Evolutionary conservation across 2,329 filamentous ascomycete genomes (phyloP), one percentile per base, ranked within the genome.

Genomic region (Fusarium vanettenii): DNA sequence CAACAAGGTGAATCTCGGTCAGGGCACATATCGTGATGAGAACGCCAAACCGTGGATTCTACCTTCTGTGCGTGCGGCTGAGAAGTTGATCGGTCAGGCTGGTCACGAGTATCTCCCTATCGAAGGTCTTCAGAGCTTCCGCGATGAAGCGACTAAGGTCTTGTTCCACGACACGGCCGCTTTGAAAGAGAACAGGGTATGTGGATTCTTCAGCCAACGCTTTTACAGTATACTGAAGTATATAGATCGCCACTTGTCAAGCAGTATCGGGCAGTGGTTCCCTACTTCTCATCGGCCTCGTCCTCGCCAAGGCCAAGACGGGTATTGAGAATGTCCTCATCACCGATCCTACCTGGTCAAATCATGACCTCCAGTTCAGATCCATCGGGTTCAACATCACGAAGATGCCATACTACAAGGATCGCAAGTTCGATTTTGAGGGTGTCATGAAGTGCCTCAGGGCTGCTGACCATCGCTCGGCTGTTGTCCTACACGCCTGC

Each of bases 181-280:
- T 0, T 70, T 79, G 4, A 70, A 69, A 27, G 80, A 83, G 27
- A 72, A 74, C 2, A 76, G 80, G 22, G 81, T 83, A 65, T 70
- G 81, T 77, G 8, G 41, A 22, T 13, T 9, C 41, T 22, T 1
- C 3, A 5, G 2, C 0, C 20, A 45, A 45, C 4, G 2, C 3
- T 2, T 9, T 22, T 1, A 0, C 20, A 45, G 1, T 45, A 22
- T 39, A 20, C 60, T 64, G 1, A 61, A 4, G 3, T 1, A 43
- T 4, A 0, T 14, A 81, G 81, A 74, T 84, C n/a, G 81, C 82
- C 0, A 79, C 81, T 0, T 82, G 80, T 22, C 85, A 86, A 33
- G 79, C 83, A 0, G 71, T 86, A 8, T 85, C 84, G 0, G 84
- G 85, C 2, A 86, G 85, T 1, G 85, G 85, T 14, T 82, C 84